Percentiles rank a stretch among this genome's conserved stretches.
phyloP scores from a whole-genome alignment of 2,329 filamentous ascomycete species.

The Ramularia collo-cygni region DNA sequence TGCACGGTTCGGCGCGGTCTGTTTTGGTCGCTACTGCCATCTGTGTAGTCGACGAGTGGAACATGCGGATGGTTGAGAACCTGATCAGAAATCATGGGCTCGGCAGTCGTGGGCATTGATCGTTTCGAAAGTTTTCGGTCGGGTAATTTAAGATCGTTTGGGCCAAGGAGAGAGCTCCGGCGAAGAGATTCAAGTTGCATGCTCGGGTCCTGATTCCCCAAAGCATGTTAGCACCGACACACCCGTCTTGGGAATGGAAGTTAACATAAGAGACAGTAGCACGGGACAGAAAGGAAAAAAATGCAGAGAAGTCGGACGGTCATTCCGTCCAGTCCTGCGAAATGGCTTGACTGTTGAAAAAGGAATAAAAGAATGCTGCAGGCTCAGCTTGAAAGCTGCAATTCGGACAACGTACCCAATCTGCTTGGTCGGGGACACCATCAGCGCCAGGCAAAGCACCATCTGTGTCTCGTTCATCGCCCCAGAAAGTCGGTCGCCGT shows the following conservation, averaged over 20 bases:
- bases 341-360: constrained; percentile 1
- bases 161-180: constrained; percentile 35
- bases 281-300: too few species aligned
- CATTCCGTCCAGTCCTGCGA: constrained; percentile 7
- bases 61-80: constrained; percentile 10
- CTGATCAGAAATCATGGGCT: constrained; percentile 18
- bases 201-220: constrained; percentile 36
- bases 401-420: constrained; percentile 84
- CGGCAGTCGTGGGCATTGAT: constrained; percentile 27
- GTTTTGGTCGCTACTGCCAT: neutral
- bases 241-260: too few species aligned
- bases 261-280: too few species aligned
- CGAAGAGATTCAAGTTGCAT: constrained; percentile 42
- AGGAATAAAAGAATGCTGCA: constrained; percentile 3
- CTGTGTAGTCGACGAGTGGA: constrained; percentile 4
- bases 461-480: constrained; percentile 48
- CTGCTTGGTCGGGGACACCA: constrained; percentile 77
- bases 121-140: constrained; percentile 22
- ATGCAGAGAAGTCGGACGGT: too few species aligned
- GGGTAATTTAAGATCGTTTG: constrained; percentile 25
- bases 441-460: constrained; percentile 65
- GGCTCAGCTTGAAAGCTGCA: constrained; percentile 25
- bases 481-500: constrained; percentile 62
- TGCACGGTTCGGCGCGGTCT: neutral
- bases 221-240: neutral